Evolutionary conservation across 139 green algal genomes (phyloP), one percentile per base, ranked within the genome.

Genomic region (Picochlorum sp.): DNA sequence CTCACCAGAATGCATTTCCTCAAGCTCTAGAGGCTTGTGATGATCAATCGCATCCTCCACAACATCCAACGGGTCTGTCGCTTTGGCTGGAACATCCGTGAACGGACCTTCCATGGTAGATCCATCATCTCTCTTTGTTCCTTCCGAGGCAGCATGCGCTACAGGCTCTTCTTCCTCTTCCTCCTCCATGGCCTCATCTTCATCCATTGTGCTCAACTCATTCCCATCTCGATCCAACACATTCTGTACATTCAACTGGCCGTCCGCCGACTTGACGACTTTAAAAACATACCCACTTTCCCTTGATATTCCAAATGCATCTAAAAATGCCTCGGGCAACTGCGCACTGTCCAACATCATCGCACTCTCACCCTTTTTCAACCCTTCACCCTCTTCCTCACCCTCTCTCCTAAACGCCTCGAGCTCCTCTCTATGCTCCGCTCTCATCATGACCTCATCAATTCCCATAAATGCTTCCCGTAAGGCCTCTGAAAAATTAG

Each of bases 251-350:
- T 21, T 30, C 2, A 52, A 37, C 10, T 47, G 28, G 7, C 45
- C 45, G 41, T 67, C 49, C n/a, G 49, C 41, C 51, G 68, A 78
- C 45, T 57, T 55, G 15, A 77, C 55, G 8, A 77, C 38, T 58
- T 72, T 77, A 26, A 78, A 60, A 11, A 65, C 26, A 57, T 55
- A 78, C 20, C 62, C 62, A 34, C 34, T 57, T 2, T 57, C 60
- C 38, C 49, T 24, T 41, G 64, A 45, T 50, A 70, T 49, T 11
- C 69, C 62, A 26, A 84, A 67, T 7, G 77, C 77, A 55, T 77
- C 68, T 31, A 74, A 62, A n/a, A 84, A 41, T 20, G 60, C 58
- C 26, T 83, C 77, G 3, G 77, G 75, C 67, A 84, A 64, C 1
- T 68, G 64, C 5, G 62, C 54, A 26, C 68, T 72, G 55, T 72